A percentile compares a stretch with the other conserved stretches of the same genome.
phyloP scores from a whole-genome alignment of 805 yeast genomes.

The Monosporozyma unispora region DNA sequence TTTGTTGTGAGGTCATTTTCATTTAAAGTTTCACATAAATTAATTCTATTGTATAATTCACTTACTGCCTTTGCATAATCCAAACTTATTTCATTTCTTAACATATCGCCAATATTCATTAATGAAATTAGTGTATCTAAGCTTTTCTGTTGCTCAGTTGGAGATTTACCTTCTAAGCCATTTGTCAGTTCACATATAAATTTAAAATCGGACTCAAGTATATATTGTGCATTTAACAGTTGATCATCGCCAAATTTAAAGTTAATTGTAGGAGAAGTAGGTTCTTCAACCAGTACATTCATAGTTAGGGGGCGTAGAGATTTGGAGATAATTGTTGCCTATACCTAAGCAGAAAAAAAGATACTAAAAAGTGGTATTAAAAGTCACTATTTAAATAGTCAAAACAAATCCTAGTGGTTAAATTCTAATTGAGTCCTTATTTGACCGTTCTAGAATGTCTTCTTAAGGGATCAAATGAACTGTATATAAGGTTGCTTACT shows the following conservation, averaged over 20 bases:
- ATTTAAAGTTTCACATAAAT: slow-evolving; percentile 7
- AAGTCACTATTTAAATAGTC: too few species aligned
- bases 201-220: slow-evolving; percentile 2
- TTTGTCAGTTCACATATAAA: neutral
- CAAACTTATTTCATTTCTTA: slow-evolving; percentile 15
- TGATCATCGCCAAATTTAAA: neutral
- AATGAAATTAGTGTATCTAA: slow-evolving; percentile 18
- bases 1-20: slow-evolving; percentile 8
- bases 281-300: neutral
- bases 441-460: neutral
- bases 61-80: slow-evolving; percentile 10
- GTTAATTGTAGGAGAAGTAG: neutral
- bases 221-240: neutral
- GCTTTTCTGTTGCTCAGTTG: slow-evolving; percentile 8
- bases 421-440: neutral
- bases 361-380: too few species aligned
- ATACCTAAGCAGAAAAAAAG: too few species aligned
- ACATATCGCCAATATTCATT: slow-evolving; percentile 13
- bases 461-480: neutral
- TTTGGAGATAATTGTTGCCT: too few species aligned
- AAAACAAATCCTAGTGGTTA: too few species aligned
- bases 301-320: neutral
- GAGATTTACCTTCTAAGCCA: neutral
- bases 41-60: slow-evolving; percentile 6
- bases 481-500: neutral